Evolutionary conservation across 2,329 filamentous ascomycete species (phyloP).

Genomic region (Ascomycota sp.): DNA sequence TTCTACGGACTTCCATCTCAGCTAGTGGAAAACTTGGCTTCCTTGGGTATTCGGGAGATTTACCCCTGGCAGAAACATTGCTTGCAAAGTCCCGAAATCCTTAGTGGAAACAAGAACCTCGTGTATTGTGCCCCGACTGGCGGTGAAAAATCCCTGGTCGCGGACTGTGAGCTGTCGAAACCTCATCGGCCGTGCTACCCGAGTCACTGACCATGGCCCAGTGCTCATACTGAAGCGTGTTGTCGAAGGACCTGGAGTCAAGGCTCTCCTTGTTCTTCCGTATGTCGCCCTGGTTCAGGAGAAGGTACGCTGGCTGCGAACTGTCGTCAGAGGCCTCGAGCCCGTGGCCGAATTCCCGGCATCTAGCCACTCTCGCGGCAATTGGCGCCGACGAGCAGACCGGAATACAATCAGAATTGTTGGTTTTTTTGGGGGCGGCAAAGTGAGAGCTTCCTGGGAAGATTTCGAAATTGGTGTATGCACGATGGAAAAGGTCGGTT

Average conservation of each 20-base stretch:
- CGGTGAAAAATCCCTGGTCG: constrained; percentile 58
- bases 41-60: constrained; percentile 49
- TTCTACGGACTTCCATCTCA: constrained; percentile 39
- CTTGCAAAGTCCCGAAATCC: constrained; percentile 43
- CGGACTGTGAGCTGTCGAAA: constrained; percentile 23
- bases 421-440: constrained; percentile 58
- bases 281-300: constrained; percentile 68
- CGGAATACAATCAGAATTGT: constrained; percentile 42
- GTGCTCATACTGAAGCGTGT: constrained; percentile 55
- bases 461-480: constrained; percentile 64
- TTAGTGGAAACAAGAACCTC: constrained; percentile 45
- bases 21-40: constrained; percentile 43
- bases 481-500: constrained; percentile 49
- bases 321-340: constrained; percentile 33
- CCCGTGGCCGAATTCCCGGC: constrained; percentile 8
- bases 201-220: constrained; percentile 6
- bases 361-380: constrained; percentile 14
- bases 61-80: constrained; percentile 68
- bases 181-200: neutral
- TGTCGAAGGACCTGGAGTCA: constrained; percentile 39
- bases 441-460: constrained; percentile 43
- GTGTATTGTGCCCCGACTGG: constrained; percentile 68
- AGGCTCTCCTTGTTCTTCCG: constrained; percentile 52
- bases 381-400: constrained; percentile 33
- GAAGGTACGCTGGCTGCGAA: constrained; percentile 54